Conservation (phyloP, 2,329 filamentous ascomycete species). For the Mycosphaerella sp. region DNA sequence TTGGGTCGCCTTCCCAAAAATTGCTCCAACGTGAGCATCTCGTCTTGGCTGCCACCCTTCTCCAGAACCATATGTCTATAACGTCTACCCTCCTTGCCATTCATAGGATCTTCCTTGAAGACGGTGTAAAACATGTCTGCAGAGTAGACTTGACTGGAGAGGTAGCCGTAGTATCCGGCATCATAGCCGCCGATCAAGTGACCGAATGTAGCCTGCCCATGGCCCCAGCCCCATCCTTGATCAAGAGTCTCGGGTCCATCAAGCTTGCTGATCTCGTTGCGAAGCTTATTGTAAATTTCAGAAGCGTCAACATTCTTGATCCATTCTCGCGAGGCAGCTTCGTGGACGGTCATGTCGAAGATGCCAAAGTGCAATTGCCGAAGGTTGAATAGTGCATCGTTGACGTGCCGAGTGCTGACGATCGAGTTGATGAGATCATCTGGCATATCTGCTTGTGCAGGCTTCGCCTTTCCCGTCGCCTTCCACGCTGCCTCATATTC, state of each 20-base stretch:
- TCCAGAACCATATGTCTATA: conserved; percentile 75
- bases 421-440: conserved; percentile 68
- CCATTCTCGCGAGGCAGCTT: conserved; percentile 61
- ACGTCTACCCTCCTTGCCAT: conserved; percentile 62
- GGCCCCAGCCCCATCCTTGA: conserved; percentile 54
- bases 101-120: conserved; percentile 74
- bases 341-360: conserved; percentile 77
- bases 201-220: conserved; percentile 73
- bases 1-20: conserved; percentile 72
- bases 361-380: conserved; percentile 74
- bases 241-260: conserved; percentile 66
- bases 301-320: conserved; percentile 59
- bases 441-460: conserved; percentile 58
- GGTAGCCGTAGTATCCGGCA: conserved; percentile 67
- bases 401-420: conserved; percentile 72
- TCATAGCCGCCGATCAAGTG: conserved; percentile 81
- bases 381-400: conserved; percentile 71
- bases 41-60: conserved; percentile 69
- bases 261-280: conserved; percentile 64
- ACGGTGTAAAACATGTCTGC: conserved; percentile 80
- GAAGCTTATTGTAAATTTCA: conserved; percentile 64
- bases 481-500: conserved; percentile 43
- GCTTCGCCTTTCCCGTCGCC: conserved; percentile 26
- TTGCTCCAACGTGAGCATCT: conserved; percentile 72
- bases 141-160: conserved; percentile 70